Evolutionary conservation across 2,329 filamentous ascomycete species (phyloP).

Genomic region (Corniculantispora saksenae): DNA sequence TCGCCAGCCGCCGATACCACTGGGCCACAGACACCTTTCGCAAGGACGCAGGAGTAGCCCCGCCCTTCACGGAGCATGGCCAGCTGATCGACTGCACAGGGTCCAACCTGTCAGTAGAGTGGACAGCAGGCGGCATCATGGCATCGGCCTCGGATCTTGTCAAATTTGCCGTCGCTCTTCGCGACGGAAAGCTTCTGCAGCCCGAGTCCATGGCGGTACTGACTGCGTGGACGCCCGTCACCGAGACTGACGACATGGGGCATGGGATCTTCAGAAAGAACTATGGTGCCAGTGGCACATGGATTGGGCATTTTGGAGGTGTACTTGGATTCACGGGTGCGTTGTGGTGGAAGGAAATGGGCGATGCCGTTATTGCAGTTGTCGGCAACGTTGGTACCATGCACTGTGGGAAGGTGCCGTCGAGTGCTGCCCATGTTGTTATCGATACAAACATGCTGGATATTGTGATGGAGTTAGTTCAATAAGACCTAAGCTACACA

Average conservation of each 20-base stretch:
- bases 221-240: conserved; percentile 19
- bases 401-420: conserved; percentile 14
- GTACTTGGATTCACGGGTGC: conserved; percentile 21
- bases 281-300: background rate
- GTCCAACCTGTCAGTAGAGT: conserved; percentile 22
- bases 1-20: conserved; percentile 16
- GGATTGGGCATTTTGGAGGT: conserved; percentile 20
- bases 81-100: conserved; percentile 20
- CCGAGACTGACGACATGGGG: conserved; percentile 17
- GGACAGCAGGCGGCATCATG: conserved; percentile 22
- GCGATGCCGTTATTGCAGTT: conserved; percentile 17
- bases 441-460: conserved; percentile 12
- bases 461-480: background rate
- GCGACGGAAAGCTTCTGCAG: conserved; percentile 20
- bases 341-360: conserved; percentile 20
- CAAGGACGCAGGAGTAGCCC: conserved; percentile 15
- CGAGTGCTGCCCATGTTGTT: conserved; percentile 18
- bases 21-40: conserved; percentile 20
- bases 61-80: conserved; percentile 12
- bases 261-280: conserved; percentile 21
- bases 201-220: conserved; percentile 16
- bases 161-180: conserved; percentile 20
- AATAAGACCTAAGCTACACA: too few species aligned
- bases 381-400: conserved; percentile 20
- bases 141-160: conserved; percentile 20